Percentiles rank a stretch among this genome's conserved stretches.
Evolutionary conservation across 352 stramenopile genomes (phyloP).

Genomic region (Phytopythium boreale): DNA sequence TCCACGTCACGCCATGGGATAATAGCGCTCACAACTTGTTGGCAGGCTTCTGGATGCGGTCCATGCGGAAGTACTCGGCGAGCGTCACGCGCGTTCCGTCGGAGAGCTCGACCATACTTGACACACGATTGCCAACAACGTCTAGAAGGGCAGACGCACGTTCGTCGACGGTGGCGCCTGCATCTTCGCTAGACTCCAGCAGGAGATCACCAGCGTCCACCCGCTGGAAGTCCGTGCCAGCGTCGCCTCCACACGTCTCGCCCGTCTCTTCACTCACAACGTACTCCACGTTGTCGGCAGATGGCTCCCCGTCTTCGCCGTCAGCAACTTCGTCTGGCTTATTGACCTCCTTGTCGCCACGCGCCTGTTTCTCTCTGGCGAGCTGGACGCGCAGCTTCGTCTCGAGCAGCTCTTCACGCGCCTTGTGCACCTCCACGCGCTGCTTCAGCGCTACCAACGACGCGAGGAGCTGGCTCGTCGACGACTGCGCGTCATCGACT

Average conservation of each 20-base stretch:
- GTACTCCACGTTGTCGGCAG: constrained; percentile 9
- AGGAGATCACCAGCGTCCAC: constrained; percentile 24
- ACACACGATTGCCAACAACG: constrained; percentile 23
- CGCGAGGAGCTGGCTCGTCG: constrained; percentile 31
- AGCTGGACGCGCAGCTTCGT: constrained; percentile 45
- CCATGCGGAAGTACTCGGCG: constrained; percentile 59
- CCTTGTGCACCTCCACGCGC: constrained; percentile 59
- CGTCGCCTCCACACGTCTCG: constrained; percentile 14
- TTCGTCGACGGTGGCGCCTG: constrained; percentile 16
- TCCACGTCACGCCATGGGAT: neutral
- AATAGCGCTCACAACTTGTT: constrained; percentile 49
- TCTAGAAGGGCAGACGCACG: constrained; percentile 30
- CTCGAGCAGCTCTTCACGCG: constrained; percentile 63
- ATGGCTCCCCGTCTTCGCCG: constrained; percentile 12
- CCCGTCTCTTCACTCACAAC: constrained; percentile 10
- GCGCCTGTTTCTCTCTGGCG: constrained; percentile 40
- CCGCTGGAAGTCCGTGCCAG: constrained; percentile 24
- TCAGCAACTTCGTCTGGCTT: neutral
- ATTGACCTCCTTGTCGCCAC: neutral
- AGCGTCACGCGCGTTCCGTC: constrained; percentile 59
- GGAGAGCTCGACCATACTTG: constrained; percentile 55
- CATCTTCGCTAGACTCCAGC: constrained; percentile 15
- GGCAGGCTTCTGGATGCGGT: constrained; percentile 22
- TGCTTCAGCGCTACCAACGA: constrained; percentile 44
- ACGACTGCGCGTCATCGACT: constrained; percentile 21